Evolutionary conservation across 768 basidiomycete genomes (phyloP), one percentile per base, ranked within the genome.

Genomic region (Cantharellus anzutake): DNA sequence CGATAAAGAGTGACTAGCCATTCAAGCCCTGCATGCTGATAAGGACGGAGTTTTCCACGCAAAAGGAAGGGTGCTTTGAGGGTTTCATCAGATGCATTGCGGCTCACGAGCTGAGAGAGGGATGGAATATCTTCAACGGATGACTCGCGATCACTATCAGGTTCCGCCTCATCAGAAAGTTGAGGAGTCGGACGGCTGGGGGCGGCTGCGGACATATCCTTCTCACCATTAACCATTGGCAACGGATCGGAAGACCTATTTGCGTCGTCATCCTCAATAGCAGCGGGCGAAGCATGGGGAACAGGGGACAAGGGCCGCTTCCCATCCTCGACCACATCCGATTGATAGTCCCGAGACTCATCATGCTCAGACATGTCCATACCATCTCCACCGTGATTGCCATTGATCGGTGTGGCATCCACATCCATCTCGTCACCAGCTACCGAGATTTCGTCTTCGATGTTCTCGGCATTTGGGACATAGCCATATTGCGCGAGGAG

Each of bases 1-100:
- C 68, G 64, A 64, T 73, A 73, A 1, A 74, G 61, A 57, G 70
- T 70, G 2, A 71, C 74, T 7, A 75, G 70, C 74, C 74, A 75
- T 52, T 73, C 73, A 16, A 75, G 66, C 2, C 74, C 74, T 14
- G 70, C 72, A 60, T 73, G 71, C 60, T 75, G 74, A 60, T 75
- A 75, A 3, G 73, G 73, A 14, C 74, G 68, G 4, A 75, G 65
- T 0, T 67, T 70, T 0, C 72, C 74, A n/a, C 74, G 68, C 1
- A 75, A 66, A 2, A 75, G 67, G 65, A 74, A 74, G 0, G 74
- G 74, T 20, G 66, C 65, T 42, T 57, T 57, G 11, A 57, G 14
- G 5, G 14, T 57, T 7, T 55, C 52, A 11, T 55, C 52, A 11
- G 14, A 7, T 7, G 35, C 52, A 11, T 11, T 48, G 20, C 20